Evolutionary conservation across 495 filamentous ascomycete genomes (phyloP).

Genomic region (Entonaema liquescens): DNA sequence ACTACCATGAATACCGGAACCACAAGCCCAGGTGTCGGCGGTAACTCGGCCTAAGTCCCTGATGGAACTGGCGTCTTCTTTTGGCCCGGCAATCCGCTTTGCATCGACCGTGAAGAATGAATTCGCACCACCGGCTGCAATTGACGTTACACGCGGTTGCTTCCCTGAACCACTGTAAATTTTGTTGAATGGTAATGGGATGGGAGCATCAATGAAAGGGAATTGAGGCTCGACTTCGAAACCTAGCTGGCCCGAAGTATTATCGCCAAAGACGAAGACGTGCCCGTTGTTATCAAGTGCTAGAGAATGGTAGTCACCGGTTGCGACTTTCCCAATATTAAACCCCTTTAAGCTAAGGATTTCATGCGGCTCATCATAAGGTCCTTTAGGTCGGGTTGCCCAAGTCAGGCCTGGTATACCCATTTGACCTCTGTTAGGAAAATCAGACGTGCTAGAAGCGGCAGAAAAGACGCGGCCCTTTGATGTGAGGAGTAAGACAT

Average conservation of each 20-base stretch:
- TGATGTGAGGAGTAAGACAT: conserved; percentile 85
- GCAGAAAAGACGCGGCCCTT: conserved; percentile 86
- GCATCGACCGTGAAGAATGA: conserved; percentile 89
- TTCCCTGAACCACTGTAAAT: conserved; percentile 73
- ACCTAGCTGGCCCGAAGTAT: conserved; percentile 85
- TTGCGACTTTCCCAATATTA: conserved; percentile 72
- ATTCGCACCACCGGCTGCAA: conserved; percentile 85
- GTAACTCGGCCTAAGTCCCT: conserved; percentile 57
- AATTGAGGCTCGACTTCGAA: conserved; percentile 69
- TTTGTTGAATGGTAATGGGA: conserved; percentile 68
- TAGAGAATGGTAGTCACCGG: conserved; percentile 89
- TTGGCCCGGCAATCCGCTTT: conserved; percentile 57
- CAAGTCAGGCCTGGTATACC: conserved; percentile 85
- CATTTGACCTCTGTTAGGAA: conserved; percentile 84
- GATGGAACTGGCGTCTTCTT: conserved; percentile 49
- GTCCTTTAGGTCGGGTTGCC: conserved; percentile 76
- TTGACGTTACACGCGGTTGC: conserved; percentile 68
- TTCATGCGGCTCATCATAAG: conserved; percentile 83
- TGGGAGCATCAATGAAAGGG: conserved; percentile 72
- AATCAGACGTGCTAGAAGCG: conserved; percentile 78
- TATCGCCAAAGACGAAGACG: conserved; percentile 91
- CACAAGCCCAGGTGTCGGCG: conserved; percentile 86
- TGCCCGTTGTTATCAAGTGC: conserved; percentile 75
- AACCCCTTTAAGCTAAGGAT: conserved; percentile 60
- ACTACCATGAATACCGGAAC: conserved; percentile 81